Evolutionary conservation across 805 yeast species (phyloP), one percentile per base, ranked within the genome.

Genomic region (Saturnispora zaruensis): DNA sequence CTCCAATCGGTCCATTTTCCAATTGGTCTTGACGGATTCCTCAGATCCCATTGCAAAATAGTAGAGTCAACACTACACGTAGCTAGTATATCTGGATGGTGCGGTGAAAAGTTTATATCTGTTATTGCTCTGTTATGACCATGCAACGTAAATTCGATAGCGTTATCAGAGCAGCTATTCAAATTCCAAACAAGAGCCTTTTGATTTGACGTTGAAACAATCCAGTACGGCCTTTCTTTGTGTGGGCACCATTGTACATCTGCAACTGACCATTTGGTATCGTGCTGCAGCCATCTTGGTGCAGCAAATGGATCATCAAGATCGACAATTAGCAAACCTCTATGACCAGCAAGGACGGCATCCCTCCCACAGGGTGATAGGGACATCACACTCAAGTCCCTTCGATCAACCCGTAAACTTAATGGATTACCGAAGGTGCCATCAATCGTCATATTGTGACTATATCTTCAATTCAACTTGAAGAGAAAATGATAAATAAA

Each of bases 171-270:
- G 70, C 66, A 1, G 79, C 69, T 69, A 0, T 86, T 81, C 53
- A 93, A 67, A 66, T 93, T 91, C 99, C 99, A 93, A 4, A 93
- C 79, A 61, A 93, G 73, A 1, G 96, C 98, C 68, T 91, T 91
- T 62, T 91, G 99, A 65, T 91, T 93, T 1, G 96, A 84, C 0
- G 98, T 88, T 0, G 96, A 87, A 1, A 91, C 84, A 41, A 93
- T 87, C 96, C 97, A 90, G 5, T 84, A 74, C 1, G 96, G 91
- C 56, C 86, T 87, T 2, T 82, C 75, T 5, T 76, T 72, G 62
- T 93, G 97, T 0, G 97, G 96, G 2, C 95, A 87, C 98, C 99
- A 93, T 65, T 93, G 98, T 1, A 91, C 97, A 64, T 91, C 97
- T 0, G 99, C 96, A 3, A 93, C 99, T 65, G 93, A 98, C 98